Conservation (phyloP, 805 yeast genomes). For the Tetrapisispora iriomotensis region DNA sequence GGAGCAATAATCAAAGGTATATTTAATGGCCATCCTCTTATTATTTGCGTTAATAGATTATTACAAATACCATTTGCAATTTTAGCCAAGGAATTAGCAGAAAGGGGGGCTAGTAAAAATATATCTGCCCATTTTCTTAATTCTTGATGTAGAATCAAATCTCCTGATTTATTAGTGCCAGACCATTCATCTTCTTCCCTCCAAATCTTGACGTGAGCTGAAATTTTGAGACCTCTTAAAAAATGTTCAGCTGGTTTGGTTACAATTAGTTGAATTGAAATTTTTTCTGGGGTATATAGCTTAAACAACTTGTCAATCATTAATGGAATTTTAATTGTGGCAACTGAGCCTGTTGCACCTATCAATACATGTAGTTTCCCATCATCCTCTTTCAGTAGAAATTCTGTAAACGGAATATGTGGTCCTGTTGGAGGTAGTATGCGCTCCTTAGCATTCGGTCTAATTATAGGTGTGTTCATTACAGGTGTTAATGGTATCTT, state of each 20-base stretch:
- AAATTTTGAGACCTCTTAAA: conserved; percentile 49
- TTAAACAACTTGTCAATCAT: conserved; percentile 81
- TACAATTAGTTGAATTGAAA: conserved; percentile 76
- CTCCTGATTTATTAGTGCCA: conserved; percentile 44
- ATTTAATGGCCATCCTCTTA: conserved; percentile 70
- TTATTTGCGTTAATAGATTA: conserved; percentile 60
- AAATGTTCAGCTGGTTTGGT: conserved; percentile 73
- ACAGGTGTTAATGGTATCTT: no score
- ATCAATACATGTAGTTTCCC: conserved; percentile 78
- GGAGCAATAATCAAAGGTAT: conserved; percentile 71
- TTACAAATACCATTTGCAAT: conserved; percentile 70
- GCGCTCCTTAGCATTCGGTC: conserved; percentile 34
- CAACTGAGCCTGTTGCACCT: conserved; percentile 95
- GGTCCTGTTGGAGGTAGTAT: conserved; percentile 43
- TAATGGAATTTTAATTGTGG: conserved; percentile 85
- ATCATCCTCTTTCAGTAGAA: conserved; percentile 63
- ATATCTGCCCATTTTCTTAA: conserved; percentile 80
- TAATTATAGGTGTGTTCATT: background rate
- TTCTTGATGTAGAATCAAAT: conserved; percentile 71
- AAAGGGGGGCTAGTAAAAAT: conserved; percentile 62
- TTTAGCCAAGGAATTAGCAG: conserved; percentile 73
- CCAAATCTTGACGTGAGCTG: conserved; percentile 74
- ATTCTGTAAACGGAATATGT: conserved; percentile 66
- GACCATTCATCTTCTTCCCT: conserved; percentile 76
- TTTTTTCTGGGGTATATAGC: conserved; percentile 60